These are phyloP conservation scores for Lithocarpus polystachyus DNA, from an alignment of 306 rosid genomes.

Conservation along the genomic window DNA sequence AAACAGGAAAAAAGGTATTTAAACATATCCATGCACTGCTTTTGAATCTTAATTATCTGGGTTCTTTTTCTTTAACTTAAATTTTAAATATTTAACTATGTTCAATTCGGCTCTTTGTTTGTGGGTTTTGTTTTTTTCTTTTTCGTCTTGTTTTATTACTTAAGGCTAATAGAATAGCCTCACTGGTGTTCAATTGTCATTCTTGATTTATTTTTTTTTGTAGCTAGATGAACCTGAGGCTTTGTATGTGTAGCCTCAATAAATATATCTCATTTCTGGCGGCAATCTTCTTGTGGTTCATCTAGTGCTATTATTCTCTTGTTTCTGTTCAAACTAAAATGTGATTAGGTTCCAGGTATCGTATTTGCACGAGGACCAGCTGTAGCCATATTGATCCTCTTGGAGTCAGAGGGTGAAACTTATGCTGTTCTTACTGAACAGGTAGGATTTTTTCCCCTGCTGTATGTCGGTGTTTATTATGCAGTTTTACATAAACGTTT, in stretches of 20 bases:
- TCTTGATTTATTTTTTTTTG: neutral
- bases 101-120: neutral
- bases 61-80: constrained; percentile 4
- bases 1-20: constrained; percentile 70
- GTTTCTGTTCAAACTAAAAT: constrained; percentile 38
- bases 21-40: constrained; percentile 1
- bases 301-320: constrained; percentile 19
- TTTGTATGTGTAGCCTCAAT: neutral
- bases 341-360: constrained; percentile 82
- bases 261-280: neutral
- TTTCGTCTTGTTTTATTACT: neutral
- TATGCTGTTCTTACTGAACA: constrained; percentile 92
- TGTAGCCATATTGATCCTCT: constrained; percentile 75
- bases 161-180: neutral
- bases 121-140: neutral
- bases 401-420: constrained; percentile 75
- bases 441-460: constrained; percentile 31
- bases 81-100: neutral
- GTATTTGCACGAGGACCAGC: constrained; percentile 98
- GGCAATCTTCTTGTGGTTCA: constrained; percentile 16
- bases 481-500: neutral
- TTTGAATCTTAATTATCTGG: constrained; percentile 1
- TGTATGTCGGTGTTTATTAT: neutral
- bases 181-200: neutral
- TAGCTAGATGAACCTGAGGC: neutral